These are phyloP conservation scores for Huntiella moniliformis DNA, from an alignment of 2,329 filamentous ascomycete genomes.

Conservation along the genomic window DNA sequence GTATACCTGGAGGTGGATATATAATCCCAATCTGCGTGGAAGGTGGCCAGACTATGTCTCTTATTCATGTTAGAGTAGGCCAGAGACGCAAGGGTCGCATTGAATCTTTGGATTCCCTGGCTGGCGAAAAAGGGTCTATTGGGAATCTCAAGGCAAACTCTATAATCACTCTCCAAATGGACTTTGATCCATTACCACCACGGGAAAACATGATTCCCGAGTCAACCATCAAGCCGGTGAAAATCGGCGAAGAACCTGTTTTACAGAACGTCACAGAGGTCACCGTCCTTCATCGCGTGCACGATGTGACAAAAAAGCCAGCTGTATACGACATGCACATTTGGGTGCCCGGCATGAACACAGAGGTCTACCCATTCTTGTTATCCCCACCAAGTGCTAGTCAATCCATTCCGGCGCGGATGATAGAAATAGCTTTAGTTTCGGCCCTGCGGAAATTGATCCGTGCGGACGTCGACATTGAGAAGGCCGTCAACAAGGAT, in stretches of 20 bases:
- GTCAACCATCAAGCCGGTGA: not conserved
- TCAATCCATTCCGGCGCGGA: conserved; percentile 1
- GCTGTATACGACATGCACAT: conserved; percentile 3
- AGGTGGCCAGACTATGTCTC: conserved; percentile 2
- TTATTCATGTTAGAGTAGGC: conserved; percentile 4
- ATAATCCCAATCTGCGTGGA: conserved; percentile 7
- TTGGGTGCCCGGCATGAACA: conserved; percentile 3
- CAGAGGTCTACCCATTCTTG: conserved; percentile 7
- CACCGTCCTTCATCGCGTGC: not conserved
- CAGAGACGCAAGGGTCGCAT: not conserved
- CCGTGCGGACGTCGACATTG: not conserved
- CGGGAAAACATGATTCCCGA: not conserved
- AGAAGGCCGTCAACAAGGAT: not conserved
- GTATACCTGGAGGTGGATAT: conserved; percentile 5
- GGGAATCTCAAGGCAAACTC: not conserved
- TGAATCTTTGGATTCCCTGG: not conserved
- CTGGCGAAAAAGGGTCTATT: not conserved
- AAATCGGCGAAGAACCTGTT: not conserved
- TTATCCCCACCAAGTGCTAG: not conserved
- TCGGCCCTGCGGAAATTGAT: conserved; percentile 3
- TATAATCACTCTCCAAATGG: conserved; percentile 6
- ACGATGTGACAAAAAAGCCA: not conserved
- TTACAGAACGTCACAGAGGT: not conserved
- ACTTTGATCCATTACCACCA: not conserved
- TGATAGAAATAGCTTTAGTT: conserved; percentile 4